Conservation (phyloP, 2,329 filamentous ascomycete species). For the Penicillium paneum region DNA sequence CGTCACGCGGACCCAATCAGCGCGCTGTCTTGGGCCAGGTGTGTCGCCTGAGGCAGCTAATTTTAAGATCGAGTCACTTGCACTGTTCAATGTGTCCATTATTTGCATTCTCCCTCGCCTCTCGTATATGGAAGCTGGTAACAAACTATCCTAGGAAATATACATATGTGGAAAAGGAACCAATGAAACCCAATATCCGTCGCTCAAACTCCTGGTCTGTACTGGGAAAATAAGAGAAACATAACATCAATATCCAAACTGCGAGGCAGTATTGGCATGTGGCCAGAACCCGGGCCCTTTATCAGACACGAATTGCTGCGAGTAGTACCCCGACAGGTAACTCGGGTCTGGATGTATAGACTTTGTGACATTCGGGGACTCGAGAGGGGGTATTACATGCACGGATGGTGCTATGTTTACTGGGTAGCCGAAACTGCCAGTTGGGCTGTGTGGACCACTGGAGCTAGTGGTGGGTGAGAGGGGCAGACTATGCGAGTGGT, state of each 20-base stretch:
- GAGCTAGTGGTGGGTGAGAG: conserved; percentile 23
- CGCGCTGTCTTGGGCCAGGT: not conserved
- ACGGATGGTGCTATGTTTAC: conserved; percentile 8
- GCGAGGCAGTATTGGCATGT: conserved; percentile 7
- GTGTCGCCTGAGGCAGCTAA: conserved; percentile 1
- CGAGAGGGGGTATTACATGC: conserved; percentile 10
- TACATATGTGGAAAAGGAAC: not conserved
- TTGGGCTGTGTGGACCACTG: conserved; percentile 21
- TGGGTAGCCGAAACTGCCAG: conserved; percentile 13
- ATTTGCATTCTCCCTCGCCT: not conserved
- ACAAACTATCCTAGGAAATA: not conserved
- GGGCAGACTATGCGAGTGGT: conserved; percentile 7
- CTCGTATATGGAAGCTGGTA: not conserved
- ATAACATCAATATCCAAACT: conserved; percentile 18
- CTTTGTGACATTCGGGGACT: conserved; percentile 8
- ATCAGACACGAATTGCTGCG: conserved; percentile 12
- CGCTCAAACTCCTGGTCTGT: conserved; percentile 2
- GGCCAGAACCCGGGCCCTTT: conserved; percentile 19
- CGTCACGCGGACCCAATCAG: conserved; percentile 6
- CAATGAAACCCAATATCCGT: not conserved
- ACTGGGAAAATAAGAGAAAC: not conserved
- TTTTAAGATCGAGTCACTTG: not conserved
- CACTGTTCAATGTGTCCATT: not conserved
- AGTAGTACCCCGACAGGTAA: conserved; percentile 17
- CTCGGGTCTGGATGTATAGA: conserved; percentile 9